A percentile compares a stretch with the other conserved stretches of the same genome.
These are phyloP conservation scores for Coemansia sp. DNA, from an alignment of 371 early-diverging fungal species.

Conservation along the genomic window DNA sequence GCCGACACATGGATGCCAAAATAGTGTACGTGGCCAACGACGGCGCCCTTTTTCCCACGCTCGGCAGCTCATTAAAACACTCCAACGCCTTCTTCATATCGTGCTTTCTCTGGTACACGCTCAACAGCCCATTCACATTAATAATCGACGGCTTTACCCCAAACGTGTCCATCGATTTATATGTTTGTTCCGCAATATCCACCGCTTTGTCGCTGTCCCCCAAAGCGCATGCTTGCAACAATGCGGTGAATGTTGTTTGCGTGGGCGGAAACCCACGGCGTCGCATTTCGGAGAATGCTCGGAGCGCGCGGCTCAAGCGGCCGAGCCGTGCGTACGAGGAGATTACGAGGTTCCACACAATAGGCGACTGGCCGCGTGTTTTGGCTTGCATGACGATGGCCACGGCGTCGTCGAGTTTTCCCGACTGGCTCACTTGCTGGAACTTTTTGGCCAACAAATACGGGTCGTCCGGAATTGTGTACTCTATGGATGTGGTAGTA, in stretches of 20 bases:
- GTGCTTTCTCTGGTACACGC: conserved; percentile 45
- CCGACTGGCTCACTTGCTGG: conserved; percentile 18
- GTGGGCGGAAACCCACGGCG: conserved; percentile 42
- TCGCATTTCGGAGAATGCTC: conserved; percentile 44
- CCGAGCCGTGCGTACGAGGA: conserved; percentile 38
- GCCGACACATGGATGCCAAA: conserved; percentile 27
- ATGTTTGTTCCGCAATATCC: conserved; percentile 27
- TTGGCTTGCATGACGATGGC: conserved; percentile 49
- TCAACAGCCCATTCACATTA: conserved; percentile 29
- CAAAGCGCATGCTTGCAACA: conserved; percentile 36
- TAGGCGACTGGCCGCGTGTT: conserved; percentile 26
- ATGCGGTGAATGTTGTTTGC: conserved; percentile 36
- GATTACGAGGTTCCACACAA: conserved; percentile 48
- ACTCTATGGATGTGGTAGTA: conserved; percentile 35
- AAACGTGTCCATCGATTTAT: conserved; percentile 10
- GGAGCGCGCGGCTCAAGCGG: conserved; percentile 38
- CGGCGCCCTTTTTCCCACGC: conserved; percentile 27
- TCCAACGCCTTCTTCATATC: conserved; percentile 15
- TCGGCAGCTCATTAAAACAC: conserved; percentile 27
- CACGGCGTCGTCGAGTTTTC: conserved; percentile 46
- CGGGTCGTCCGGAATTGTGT: conserved; percentile 39
- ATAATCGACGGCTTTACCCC: conserved; percentile 27
- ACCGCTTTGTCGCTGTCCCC: conserved; percentile 32
- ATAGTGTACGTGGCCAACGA: conserved; percentile 39
- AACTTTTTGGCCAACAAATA: conserved; percentile 45